phyloP scores from a whole-genome alignment of 129 eudicot genomes.

The Chrysanthemum makinoi region DNA sequence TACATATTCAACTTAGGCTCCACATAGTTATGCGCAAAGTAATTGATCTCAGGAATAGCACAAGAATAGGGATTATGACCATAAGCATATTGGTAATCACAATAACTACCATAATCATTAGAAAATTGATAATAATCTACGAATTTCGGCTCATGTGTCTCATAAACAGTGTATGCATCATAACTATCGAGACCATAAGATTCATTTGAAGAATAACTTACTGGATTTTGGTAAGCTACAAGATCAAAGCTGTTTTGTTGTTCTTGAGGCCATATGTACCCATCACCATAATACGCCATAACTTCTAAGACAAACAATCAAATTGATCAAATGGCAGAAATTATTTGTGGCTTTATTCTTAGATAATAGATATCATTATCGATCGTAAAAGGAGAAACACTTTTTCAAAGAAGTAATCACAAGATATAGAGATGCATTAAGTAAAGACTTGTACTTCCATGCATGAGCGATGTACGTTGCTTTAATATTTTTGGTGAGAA shows the following conservation, averaged over 20 bases:
- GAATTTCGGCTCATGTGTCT: conserved; percentile 19
- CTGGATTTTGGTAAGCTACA: conserved; percentile 29
- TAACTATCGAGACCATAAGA: conserved; percentile 21
- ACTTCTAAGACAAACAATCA: conserved; percentile 6
- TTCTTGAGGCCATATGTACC: conserved; percentile 40
- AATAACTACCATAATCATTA: background rate
- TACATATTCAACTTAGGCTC: conserved; percentile 43
- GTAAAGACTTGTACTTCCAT: background rate
- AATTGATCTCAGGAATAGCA: conserved; percentile 23
- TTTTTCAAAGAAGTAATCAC: background rate
- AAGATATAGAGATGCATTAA: background rate
- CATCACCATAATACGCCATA: conserved; percentile 57
- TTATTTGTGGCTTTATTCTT: background rate
- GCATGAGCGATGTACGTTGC: background rate
- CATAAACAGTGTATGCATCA: conserved; percentile 24
- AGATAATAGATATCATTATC: background rate
- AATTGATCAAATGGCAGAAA: background rate
- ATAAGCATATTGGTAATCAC: conserved; percentile 12
- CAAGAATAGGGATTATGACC: background rate
- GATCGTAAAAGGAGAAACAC: background rate
- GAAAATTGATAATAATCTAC: conserved; percentile 9
- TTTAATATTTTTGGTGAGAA: background rate
- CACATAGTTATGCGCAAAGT: conserved; percentile 25
- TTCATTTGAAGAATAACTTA: conserved; percentile 25
- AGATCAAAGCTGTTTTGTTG: conserved; percentile 18